Conservation (phyloP, 2,329 filamentous ascomycete species). For the Paramyrothecium roridum region DNA sequence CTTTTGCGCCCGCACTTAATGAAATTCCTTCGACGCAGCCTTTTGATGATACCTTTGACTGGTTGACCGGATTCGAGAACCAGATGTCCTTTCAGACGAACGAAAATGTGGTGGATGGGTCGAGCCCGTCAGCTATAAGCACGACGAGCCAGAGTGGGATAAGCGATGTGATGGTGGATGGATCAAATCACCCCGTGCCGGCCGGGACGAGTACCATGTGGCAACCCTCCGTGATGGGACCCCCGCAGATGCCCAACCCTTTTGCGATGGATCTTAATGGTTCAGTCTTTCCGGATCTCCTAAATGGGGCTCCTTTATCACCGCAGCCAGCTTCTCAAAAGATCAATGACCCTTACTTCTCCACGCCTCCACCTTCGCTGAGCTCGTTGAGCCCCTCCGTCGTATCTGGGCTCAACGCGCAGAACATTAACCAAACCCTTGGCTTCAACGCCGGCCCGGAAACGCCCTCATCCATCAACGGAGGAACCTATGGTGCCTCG, state of each 20-base stretch:
- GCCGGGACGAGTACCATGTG: slow-evolving; percentile 59
- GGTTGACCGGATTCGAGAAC: slow-evolving; percentile 76
- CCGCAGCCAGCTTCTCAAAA: slow-evolving; percentile 72
- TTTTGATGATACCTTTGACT: slow-evolving; percentile 80
- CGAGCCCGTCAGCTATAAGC: slow-evolving; percentile 93
- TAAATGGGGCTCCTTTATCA: slow-evolving; percentile 69
- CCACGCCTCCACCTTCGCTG: slow-evolving; percentile 72
- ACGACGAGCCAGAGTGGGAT: slow-evolving; percentile 89
- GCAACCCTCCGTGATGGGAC: slow-evolving; percentile 67
- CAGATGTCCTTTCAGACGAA: slow-evolving; percentile 68
- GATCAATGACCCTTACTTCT: slow-evolving; percentile 72
- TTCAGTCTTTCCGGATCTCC: slow-evolving; percentile 73
- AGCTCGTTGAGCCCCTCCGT: slow-evolving; percentile 70
- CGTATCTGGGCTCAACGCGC: slow-evolving; percentile 60
- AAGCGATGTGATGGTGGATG: slow-evolving; percentile 89
- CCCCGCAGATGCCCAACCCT: slow-evolving; percentile 64
- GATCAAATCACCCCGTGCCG: slow-evolving; percentile 61
- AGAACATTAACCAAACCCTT: slow-evolving; percentile 63
- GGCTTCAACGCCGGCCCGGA: slow-evolving; percentile 65
- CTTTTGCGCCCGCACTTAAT: slow-evolving; percentile 54
- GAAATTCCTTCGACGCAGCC: slow-evolving; percentile 56
- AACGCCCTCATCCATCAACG: slow-evolving; percentile 69
- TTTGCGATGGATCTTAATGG: slow-evolving; percentile 74
- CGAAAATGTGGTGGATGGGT: slow-evolving; percentile 84
- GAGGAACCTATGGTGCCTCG: slow-evolving; percentile 56